Percentiles rank a stretch among this genome's conserved stretches.
Evolutionary conservation across 352 stramenopile genomes (phyloP).

Genomic region (Phytophthora macrochlamydospora): DNA sequence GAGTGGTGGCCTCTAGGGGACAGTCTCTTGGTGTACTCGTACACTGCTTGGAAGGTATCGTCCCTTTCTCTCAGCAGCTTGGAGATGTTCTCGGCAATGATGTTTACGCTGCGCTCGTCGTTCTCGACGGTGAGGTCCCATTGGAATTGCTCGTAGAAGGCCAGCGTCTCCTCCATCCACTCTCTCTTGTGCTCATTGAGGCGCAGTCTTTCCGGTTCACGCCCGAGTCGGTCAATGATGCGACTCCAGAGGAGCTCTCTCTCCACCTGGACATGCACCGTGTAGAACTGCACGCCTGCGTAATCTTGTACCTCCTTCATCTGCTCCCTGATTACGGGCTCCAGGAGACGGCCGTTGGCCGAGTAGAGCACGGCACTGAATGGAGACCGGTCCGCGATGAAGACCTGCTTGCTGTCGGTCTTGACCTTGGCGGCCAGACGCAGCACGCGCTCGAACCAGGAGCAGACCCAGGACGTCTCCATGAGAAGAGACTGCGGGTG

Average conservation of each 20-base stretch:
- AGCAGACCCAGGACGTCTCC: conserved; percentile 91
- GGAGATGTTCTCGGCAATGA: conserved; percentile 64
- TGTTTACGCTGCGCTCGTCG: conserved; percentile 54
- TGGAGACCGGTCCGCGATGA: conserved; percentile 86
- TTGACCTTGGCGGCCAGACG: conserved; percentile 60
- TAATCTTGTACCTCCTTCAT: conserved; percentile 82
- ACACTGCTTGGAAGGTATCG: conserved; percentile 68
- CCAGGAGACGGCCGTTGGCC: conserved; percentile 66
- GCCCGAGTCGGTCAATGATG: conserved; percentile 63
- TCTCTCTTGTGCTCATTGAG: conserved; percentile 85
- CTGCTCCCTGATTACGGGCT: conserved; percentile 83
- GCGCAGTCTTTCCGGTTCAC: conserved; percentile 74
- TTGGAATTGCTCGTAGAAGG: conserved; percentile 78
- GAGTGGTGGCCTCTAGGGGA: conserved; percentile 8
- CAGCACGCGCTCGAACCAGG: conserved; percentile 90
- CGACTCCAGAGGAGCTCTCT: conserved; percentile 77
- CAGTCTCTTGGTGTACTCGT: conserved; percentile 55
- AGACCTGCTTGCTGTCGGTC: conserved; percentile 58
- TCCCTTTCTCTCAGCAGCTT: conserved; percentile 51
- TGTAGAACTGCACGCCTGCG: conserved; percentile 85
- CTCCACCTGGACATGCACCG: conserved; percentile 81
- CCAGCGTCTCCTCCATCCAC: conserved; percentile 86
- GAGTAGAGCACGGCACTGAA: conserved; percentile 89
- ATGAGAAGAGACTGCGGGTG: conserved; percentile 91
- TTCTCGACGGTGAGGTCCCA: conserved; percentile 84